Conservation (phyloP, 768 basidiomycete species). For the Tricholoma saponaceum region DNA sequence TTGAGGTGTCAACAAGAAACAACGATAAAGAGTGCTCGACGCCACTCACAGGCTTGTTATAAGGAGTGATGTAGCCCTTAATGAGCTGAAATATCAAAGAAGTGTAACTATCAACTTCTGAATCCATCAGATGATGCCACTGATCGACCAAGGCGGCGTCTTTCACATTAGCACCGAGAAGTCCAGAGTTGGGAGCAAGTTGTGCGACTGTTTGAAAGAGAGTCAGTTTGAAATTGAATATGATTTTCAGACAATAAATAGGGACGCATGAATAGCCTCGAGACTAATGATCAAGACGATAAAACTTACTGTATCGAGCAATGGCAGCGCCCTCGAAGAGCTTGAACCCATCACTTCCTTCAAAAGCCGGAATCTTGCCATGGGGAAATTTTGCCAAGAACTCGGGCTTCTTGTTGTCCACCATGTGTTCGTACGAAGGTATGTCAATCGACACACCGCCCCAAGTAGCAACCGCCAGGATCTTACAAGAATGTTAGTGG, state of each 20-base stretch:
- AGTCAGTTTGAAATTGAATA: neutral
- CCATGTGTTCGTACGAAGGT: slow-evolving; percentile 54
- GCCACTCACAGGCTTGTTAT: slow-evolving; percentile 71
- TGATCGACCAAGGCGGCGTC: slow-evolving; percentile 80
- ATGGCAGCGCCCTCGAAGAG: slow-evolving; percentile 76
- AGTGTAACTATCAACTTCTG: slow-evolving; percentile 48
- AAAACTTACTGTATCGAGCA: slow-evolving; percentile 79
- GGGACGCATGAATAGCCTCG: neutral
- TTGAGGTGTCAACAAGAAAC: neutral
- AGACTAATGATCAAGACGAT: slow-evolving; percentile 18
- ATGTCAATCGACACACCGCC: slow-evolving; percentile 53
- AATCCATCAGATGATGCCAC: slow-evolving; percentile 74
- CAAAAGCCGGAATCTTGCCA: slow-evolving; percentile 81
- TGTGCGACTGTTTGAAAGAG: slow-evolving; percentile 54
- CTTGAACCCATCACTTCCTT: slow-evolving; percentile 68
- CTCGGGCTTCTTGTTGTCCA: slow-evolving; percentile 67
- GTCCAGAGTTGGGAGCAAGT: slow-evolving; percentile 70
- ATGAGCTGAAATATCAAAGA: slow-evolving; percentile 37
- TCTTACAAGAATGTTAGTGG: slow-evolving; percentile 22
- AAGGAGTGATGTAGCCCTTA: slow-evolving; percentile 47
- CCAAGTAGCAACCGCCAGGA: slow-evolving; percentile 53
- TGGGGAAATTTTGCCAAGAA: slow-evolving; percentile 72
- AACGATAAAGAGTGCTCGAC: slow-evolving; percentile 1
- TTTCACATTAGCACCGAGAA: slow-evolving; percentile 61
- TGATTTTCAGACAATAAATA: neutral